phyloP scores from a whole-genome alignment of 2,329 filamentous ascomycete species.

The Calonectria crousiana region DNA sequence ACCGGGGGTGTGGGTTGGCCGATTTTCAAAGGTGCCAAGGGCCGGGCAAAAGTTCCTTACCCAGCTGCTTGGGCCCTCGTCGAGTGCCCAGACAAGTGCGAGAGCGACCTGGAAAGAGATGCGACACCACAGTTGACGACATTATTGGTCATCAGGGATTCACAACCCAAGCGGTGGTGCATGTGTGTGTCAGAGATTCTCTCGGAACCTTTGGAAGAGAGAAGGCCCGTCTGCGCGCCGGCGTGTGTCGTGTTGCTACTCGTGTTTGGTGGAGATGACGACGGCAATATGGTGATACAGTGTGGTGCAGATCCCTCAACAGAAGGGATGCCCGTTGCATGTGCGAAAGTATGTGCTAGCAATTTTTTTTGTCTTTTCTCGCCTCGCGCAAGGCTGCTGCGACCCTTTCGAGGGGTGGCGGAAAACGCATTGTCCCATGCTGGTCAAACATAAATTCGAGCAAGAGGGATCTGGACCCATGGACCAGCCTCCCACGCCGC shows the following conservation, averaged over 20 bases:
- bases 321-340: slow-evolving; percentile 6
- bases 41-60: slow-evolving; percentile 45
- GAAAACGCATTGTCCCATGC: background rate
- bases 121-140: background rate
- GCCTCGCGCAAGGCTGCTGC: background rate
- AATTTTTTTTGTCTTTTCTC: background rate
- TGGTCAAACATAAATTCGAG: background rate
- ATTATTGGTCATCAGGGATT: slow-evolving; percentile 11
- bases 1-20: slow-evolving; percentile 24
- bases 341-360: background rate
- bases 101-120: background rate
- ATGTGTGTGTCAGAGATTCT: slow-evolving; percentile 12
- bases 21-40: slow-evolving; percentile 46
- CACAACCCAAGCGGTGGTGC: slow-evolving; percentile 3
- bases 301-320: slow-evolving; percentile 8
- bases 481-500: background rate
- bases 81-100: slow-evolving; percentile 9
- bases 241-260: background rate
- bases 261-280: slow-evolving; percentile 11
- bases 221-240: background rate
- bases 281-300: slow-evolving; percentile 4
- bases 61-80: slow-evolving; percentile 28
- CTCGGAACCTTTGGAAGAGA: background rate
- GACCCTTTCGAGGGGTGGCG: background rate
- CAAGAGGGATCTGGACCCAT: slow-evolving; percentile 1